A percentile compares a stretch with the other conserved stretches of the same genome.
These are phyloP conservation scores for Medicago ruthenica DNA, from an alignment of 306 rosid genomes.

Conservation along the genomic window DNA sequence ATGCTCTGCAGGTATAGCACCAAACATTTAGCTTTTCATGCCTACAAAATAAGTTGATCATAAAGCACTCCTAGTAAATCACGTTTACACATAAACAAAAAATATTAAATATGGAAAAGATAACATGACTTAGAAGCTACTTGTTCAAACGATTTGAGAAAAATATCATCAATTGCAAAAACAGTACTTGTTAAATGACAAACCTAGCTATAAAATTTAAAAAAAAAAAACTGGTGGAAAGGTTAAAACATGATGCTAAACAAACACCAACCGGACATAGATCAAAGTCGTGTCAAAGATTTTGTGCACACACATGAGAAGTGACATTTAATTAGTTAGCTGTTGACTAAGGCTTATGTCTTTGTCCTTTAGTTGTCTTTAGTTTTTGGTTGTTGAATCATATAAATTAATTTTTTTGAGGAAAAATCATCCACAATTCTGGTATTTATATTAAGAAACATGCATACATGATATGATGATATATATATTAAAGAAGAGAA, in stretches of 20 bases:
- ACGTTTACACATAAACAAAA: slow-evolving; percentile 12
- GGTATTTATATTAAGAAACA: background rate
- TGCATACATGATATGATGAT: slow-evolving; percentile 9
- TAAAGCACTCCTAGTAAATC: slow-evolving; percentile 43
- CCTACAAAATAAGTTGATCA: slow-evolving; percentile 22
- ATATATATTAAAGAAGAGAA: slow-evolving; percentile 5
- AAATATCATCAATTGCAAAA: background rate
- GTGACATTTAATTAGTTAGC: slow-evolving; percentile 33
- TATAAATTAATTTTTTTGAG: background rate
- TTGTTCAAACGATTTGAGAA: background rate
- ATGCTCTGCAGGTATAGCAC: slow-evolving; percentile 30
- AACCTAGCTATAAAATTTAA: background rate
- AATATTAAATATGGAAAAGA: slow-evolving; percentile 4
- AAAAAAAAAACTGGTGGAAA: background rate
- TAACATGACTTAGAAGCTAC: slow-evolving; percentile 32
- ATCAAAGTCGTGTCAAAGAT: slow-evolving; percentile 52
- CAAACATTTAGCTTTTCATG: slow-evolving; percentile 36
- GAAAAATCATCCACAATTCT: slow-evolving; percentile 2
- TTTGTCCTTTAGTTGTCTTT: slow-evolving; percentile 47
- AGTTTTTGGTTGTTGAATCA: slow-evolving; percentile 8
- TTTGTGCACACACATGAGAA: slow-evolving; percentile 4
- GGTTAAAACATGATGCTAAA: slow-evolving; percentile 34
- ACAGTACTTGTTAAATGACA: background rate
- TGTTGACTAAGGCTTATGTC: slow-evolving; percentile 31
- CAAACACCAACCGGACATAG: slow-evolving; percentile 38